Percentiles rank a stretch among this genome's conserved stretches.
Evolutionary conservation across 225 moss, liverwort and hornwort genomes (phyloP).

Genomic region (Straminergon stramineum): DNA sequence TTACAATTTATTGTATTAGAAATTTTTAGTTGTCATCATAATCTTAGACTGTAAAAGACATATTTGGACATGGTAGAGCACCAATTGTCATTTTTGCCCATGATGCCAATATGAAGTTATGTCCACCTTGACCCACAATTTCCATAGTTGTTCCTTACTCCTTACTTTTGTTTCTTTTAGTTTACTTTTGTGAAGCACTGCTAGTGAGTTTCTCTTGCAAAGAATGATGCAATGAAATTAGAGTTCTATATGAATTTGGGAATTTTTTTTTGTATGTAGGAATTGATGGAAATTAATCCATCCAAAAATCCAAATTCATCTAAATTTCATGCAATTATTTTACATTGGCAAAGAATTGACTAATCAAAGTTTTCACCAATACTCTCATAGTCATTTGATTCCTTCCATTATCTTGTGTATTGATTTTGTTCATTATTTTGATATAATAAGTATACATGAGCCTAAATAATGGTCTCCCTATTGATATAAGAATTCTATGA

Average conservation of each 20-base stretch:
- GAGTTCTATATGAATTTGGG: neutral
- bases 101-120: neutral
- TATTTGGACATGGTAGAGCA: neutral
- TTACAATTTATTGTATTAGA: neutral
- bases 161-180: rapidly evolving
- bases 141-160: neutral
- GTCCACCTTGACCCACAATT: rapidly evolving
- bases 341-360: neutral
- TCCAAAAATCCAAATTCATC: neutral
- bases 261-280: rapidly evolving
- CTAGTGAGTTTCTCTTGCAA: neutral
- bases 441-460: neutral
- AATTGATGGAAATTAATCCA: neutral
- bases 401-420: neutral
- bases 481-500: neutral
- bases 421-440: neutral
- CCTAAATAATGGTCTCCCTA: neutral
- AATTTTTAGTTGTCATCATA: neutral
- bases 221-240: neutral
- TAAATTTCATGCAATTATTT: neutral
- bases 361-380: neutral
- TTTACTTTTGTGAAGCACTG: neutral
- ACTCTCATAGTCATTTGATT: neutral
- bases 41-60: neutral
- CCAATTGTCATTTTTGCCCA: neutral